These are phyloP conservation scores for Aspergillus neoniger DNA, from an alignment of 2,329 filamentous ascomycete genomes.

Conservation along the genomic window DNA sequence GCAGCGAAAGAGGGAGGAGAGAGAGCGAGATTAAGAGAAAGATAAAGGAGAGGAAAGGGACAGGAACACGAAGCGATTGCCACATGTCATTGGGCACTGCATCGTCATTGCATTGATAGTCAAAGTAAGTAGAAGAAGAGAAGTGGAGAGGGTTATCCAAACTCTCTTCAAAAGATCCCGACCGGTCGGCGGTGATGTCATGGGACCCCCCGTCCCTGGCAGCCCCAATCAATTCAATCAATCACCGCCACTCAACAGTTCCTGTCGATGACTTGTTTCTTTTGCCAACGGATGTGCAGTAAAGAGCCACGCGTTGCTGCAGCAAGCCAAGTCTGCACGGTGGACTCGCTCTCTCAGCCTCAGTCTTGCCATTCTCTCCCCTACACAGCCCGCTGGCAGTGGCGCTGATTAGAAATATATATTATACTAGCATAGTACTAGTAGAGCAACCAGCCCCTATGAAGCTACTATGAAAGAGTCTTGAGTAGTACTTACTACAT, in stretches of 20 bases:
- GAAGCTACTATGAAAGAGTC: no score
- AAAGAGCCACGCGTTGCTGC: no score
- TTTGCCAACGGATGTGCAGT: no score
- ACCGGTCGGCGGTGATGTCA: background rate
- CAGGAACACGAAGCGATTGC: background rate
- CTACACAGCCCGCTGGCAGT: no score
- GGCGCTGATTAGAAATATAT: no score
- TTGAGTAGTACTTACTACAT: no score
- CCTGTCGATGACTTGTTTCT: background rate
- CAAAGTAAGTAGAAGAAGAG: no score
- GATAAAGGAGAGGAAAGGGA: background rate
- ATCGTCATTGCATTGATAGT: background rate
- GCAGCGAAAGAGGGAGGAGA: background rate
- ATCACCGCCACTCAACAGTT: background rate
- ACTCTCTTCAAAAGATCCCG: background rate
- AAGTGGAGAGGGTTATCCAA: background rate
- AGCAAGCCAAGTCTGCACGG: no score
- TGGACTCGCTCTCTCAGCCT: no score
- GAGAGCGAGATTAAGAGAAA: background rate
- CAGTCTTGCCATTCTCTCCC: no score
- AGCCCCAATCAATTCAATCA: background rate
- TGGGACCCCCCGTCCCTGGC: background rate
- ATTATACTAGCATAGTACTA: no score
- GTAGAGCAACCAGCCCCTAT: no score
- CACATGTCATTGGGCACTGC: background rate